phyloP scores from a whole-genome alignment of 1,139 yeast species.

The Diutina pseudorugosa region DNA sequence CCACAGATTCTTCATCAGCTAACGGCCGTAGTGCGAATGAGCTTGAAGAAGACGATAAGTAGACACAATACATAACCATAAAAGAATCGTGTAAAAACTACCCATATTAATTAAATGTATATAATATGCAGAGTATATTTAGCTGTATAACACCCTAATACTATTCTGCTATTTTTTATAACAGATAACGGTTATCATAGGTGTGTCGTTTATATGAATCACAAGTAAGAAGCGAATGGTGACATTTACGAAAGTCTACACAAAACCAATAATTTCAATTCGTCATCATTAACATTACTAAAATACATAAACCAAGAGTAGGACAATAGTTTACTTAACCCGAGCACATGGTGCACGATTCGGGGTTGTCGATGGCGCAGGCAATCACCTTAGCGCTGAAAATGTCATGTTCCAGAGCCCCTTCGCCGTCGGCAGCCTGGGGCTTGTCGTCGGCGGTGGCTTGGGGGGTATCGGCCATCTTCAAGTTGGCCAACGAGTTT shows the following conservation, averaged over 20 bases:
- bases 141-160: too few relatives aligned
- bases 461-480: conserved; percentile 14
- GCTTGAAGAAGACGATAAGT: neutral
- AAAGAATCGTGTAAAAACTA: too few relatives aligned
- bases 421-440: conserved; percentile 10
- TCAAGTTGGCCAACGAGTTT: conserved; percentile 34
- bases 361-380: conserved; percentile 94
- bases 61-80: too few relatives aligned
- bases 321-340: conserved; percentile 43
- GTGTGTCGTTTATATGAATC: too few relatives aligned
- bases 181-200: too few relatives aligned
- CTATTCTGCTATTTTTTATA: too few relatives aligned
- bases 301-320: neutral
- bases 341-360: conserved; percentile 97
- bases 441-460: conserved; percentile 10
- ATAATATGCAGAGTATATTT: too few relatives aligned
- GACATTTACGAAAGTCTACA: too few relatives aligned
- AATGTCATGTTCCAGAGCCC: conserved; percentile 54
- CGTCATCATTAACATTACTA: conserved; percentile 4
- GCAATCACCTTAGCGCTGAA: conserved; percentile 90
- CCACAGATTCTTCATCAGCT: neutral
- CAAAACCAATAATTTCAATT: neutral
- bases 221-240: too few relatives aligned
- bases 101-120: too few relatives aligned
- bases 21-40: neutral